Base-by-base conservation (phyloP, 441 rosid genomes). In the Rhodomyrtus psidioides region DNA sequence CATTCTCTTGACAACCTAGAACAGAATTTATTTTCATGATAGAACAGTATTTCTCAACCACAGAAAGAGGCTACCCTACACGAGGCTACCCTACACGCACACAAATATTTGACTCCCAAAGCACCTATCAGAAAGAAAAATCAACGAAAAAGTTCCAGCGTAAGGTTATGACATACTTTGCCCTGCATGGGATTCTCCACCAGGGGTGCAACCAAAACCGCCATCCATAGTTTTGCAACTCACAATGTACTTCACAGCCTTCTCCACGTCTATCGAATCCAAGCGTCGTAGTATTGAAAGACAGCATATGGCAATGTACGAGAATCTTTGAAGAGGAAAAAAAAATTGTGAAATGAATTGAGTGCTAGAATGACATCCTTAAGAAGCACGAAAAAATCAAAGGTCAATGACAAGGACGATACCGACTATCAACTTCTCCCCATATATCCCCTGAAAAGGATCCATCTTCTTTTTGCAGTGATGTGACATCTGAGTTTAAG, bases 381-480 rank as follows among this genome's bases (percentile, higher is more conserved):
- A 30, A 82, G 58, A 28, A 82, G 59, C 59, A 54, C 0, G 44
- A 82, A 82, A 44, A 82, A 54, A 9, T 39, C 46, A 82, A 34
- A 65, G 46, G 76, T 65, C 60, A 54, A 9, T 27, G 46, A 65
- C 49, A 19, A 34, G 76, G 79, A 85, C 42, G 75, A 83, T 86
- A 97, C 98, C 96, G 89, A 39, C 97, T 90, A 91, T 97, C 99
- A 86, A 95, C 92, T 92, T 97, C 99, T 82, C 98, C 99, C 98
- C 98, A 97, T 34, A 91, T 92, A 85, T 95, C 99, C 82, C 99
- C 99, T 4, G 96, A 90, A 90, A 96, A 95, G 59, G 99, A 97
- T 74, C 99, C 99, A 86, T 97, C 98, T 86, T 93, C 96, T 87
- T 97, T 94, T 90, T 95, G 98, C 88, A 95, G 84, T 21, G 92